These are phyloP conservation scores for Chrysosporium keratinophilum DNA, from an alignment of 2,329 filamentous ascomycete genomes.

Conservation along the genomic window DNA sequence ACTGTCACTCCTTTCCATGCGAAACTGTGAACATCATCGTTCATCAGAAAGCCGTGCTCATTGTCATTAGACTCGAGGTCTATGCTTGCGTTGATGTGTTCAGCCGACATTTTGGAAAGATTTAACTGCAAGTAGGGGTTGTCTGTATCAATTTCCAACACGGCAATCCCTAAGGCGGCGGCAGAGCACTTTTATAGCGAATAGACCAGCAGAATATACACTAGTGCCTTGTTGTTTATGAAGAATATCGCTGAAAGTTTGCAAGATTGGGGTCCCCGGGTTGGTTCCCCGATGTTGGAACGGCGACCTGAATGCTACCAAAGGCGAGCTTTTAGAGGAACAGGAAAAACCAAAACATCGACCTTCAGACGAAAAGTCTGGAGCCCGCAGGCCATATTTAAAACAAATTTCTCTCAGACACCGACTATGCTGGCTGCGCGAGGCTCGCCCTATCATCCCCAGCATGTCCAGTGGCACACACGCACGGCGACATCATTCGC, in stretches of 20 bases:
- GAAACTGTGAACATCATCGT: conserved; percentile 54
- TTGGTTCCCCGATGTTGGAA: background rate
- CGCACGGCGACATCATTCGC: background rate
- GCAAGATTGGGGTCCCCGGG: no score
- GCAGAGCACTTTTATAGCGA: background rate
- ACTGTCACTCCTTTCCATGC: conserved; percentile 59
- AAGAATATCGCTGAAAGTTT: no score
- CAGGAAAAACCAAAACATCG: background rate
- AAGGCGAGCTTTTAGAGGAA: background rate
- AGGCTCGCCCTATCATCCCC: background rate
- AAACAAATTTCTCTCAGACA: background rate
- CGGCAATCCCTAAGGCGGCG: background rate
- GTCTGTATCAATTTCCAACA: background rate
- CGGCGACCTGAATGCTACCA: background rate
- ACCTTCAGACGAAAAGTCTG: background rate
- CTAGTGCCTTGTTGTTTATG: no score
- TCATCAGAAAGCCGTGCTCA: conserved; percentile 33
- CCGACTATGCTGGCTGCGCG: background rate
- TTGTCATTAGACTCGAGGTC: conserved; percentile 25
- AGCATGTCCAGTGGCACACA: background rate
- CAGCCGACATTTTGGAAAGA: conserved; percentile 1
- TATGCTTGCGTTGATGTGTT: conserved; percentile 4
- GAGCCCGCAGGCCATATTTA: background rate
- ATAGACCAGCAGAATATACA: no score
- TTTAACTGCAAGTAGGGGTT: background rate